Evolutionary conservation across 345 rosid species (phyloP).

Genomic region (Corymbia maculata): DNA sequence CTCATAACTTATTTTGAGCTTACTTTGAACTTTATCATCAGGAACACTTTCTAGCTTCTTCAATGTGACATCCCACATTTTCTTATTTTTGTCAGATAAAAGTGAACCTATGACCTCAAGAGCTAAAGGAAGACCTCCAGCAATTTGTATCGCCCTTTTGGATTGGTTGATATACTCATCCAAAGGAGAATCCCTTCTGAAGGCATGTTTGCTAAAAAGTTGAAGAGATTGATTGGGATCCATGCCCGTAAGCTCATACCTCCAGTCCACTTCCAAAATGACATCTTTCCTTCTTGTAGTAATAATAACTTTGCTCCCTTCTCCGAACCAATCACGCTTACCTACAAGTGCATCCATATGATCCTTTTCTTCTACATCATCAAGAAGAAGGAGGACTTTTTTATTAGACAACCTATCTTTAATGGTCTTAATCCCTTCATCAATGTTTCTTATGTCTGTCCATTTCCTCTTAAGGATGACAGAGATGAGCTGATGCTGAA

Average conservation of each 20-base stretch:
- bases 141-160: rapidly evolving
- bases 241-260: neutral
- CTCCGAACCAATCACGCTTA: neutral
- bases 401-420: rapidly evolving
- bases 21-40: rapidly evolving
- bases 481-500: neutral
- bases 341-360: neutral
- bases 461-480: neutral
- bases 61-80: neutral
- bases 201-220: neutral
- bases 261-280: rapidly evolving
- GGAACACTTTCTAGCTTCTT: neutral
- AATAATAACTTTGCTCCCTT: neutral
- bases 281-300: neutral
- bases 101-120: neutral
- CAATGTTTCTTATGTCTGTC: neutral
- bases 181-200: rapidly evolving
- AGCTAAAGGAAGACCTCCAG: neutral
- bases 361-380: neutral
- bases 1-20: neutral
- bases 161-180: neutral
- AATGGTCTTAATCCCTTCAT: neutral
- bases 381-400: neutral
- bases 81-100: rapidly evolving
- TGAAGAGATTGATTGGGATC: rapidly evolving